Conservation (phyloP, 1,139 yeast genomes). For the Oligophagozyma castellii region DNA sequence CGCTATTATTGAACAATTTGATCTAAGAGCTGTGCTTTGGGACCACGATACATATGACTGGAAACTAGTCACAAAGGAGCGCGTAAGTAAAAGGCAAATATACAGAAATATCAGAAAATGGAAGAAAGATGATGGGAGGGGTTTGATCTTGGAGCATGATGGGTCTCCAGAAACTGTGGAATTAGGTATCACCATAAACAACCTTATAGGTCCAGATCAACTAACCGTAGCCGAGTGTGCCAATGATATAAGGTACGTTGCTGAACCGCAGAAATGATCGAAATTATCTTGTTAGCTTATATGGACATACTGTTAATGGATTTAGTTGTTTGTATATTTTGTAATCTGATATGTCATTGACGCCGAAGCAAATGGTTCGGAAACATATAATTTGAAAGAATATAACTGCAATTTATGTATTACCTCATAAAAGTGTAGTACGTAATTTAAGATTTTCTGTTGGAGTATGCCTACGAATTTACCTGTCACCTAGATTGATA, state of each 20-base stretch:
- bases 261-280: constrained; percentile 5
- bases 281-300: background rate
- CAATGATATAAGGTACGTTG: constrained; percentile 37
- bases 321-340: too few species aligned
- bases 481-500: background rate
- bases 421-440: background rate
- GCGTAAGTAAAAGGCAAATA: constrained; percentile 37
- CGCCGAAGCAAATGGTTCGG: background rate
- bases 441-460: too few species aligned
- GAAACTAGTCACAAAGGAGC: constrained; percentile 37
- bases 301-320: background rate
- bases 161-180: constrained; percentile 53
- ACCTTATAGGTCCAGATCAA: constrained; percentile 42
- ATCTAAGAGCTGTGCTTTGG: constrained; percentile 83
- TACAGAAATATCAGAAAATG: constrained; percentile 41
- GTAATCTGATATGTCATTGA: background rate
- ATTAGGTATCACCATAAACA: constrained; percentile 45
- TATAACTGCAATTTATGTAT: background rate
- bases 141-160: constrained; percentile 79
- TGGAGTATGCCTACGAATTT: too few species aligned
- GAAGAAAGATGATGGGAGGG: constrained; percentile 33
- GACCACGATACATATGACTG: constrained; percentile 87
- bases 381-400: background rate
- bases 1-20: constrained; percentile 67
- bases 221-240: constrained; percentile 78